phyloP scores from a whole-genome alignment of 768 basidiomycete genomes.

The Boletus rubroflammeus region DNA sequence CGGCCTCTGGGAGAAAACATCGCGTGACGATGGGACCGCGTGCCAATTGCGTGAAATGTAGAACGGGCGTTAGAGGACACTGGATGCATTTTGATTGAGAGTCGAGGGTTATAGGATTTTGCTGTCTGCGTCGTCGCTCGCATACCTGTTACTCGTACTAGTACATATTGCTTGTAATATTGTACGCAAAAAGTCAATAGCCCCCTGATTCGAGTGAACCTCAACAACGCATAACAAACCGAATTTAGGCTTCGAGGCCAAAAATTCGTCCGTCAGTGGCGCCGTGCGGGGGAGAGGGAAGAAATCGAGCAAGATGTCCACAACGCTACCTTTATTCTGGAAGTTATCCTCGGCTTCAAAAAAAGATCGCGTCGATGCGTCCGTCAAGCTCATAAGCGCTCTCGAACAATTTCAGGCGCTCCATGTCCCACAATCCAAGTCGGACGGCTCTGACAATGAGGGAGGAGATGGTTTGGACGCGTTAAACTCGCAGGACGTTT shows the following conservation, averaged over 20 bases:
- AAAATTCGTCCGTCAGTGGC: constrained; percentile 7
- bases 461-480: constrained; percentile 56
- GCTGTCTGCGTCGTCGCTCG: background rate
- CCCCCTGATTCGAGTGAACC: background rate
- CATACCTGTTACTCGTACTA: constrained; percentile 3
- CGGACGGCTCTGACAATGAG: constrained; percentile 38
- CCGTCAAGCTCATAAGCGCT: constrained; percentile 74
- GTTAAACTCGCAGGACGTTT: constrained; percentile 85
- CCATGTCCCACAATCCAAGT: constrained; percentile 47
- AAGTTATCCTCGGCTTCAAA: constrained; percentile 79
- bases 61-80: constrained; percentile 64
- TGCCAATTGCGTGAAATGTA: constrained; percentile 64
- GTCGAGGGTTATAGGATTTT: background rate
- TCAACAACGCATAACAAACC: constrained; percentile 29
- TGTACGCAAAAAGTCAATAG: background rate
- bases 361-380: constrained; percentile 79
- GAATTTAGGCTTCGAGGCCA: constrained; percentile 5
- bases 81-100: constrained; percentile 61
- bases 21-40: constrained; percentile 71
- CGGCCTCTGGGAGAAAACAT: constrained; percentile 34
- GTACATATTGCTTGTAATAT: background rate
- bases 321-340: constrained; percentile 93
- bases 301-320: constrained; percentile 52
- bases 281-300: background rate
- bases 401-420: constrained; percentile 83